Conservation (phyloP, 225 moss, liverwort and hornwort species). For the Pseudisothecium myosuroides region DNA sequence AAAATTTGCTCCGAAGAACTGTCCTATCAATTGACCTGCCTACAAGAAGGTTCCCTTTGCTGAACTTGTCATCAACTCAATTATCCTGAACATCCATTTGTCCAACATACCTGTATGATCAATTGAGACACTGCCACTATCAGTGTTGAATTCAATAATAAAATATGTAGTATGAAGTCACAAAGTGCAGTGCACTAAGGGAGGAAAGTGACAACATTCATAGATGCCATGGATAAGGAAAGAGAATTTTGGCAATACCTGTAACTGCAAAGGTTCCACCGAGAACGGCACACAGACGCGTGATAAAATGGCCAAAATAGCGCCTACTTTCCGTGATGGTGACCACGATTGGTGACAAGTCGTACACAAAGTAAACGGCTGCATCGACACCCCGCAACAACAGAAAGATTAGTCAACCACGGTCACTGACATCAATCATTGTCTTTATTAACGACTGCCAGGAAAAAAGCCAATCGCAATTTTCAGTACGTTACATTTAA, state of each 20-base stretch:
- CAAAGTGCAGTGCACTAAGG: background rate
- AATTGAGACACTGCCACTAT: background rate
- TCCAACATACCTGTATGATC: conserved; percentile 71
- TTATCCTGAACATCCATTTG: conserved; percentile 62
- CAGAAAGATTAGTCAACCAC: background rate
- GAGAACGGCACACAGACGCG: conserved; percentile 75
- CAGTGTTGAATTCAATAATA: background rate
- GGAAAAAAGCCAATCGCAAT: background rate
- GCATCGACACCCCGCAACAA: conserved; percentile 4
- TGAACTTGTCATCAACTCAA: conserved; percentile 23
- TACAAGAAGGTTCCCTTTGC: background rate
- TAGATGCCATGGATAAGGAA: background rate
- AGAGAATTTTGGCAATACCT: conserved; percentile 10
- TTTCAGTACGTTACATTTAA: background rate
- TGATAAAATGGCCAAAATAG: conserved; percentile 78
- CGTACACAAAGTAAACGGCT: conserved; percentile 89
- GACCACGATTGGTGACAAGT: conserved; percentile 80
- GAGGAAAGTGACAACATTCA: background rate
- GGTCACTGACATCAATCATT: background rate
- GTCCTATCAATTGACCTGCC: background rate
- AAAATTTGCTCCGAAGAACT: background rate
- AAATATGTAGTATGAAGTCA: background rate
- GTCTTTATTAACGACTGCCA: background rate
- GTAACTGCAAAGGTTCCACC: conserved; percentile 85
- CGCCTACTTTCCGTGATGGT: conserved; percentile 69